Conservation (phyloP, 305 asterid species). For the Fraxinus platypoda region DNA sequence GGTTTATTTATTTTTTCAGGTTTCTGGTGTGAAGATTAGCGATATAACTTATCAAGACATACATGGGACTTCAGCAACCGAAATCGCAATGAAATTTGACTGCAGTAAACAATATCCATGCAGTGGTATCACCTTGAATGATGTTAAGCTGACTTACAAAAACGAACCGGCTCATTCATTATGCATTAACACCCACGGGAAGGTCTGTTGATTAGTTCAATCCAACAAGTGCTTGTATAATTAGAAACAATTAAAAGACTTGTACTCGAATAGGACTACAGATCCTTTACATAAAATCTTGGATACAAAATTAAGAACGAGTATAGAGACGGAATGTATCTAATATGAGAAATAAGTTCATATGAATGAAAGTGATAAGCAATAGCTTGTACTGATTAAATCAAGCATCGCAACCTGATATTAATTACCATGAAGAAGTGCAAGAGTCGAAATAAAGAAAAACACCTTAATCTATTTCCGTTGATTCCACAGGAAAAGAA, state of each 20-base stretch:
- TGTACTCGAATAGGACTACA: background rate
- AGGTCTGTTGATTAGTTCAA: constrained; percentile 29
- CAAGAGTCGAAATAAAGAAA: background rate
- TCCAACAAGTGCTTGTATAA: constrained; percentile 38
- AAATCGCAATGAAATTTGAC: constrained; percentile 43
- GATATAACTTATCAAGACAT: constrained; percentile 41
- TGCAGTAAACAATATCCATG: constrained; percentile 48
- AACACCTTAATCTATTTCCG: background rate
- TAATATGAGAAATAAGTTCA: background rate
- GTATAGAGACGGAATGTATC: background rate
- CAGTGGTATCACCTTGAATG: constrained; percentile 32
- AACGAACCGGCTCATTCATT: constrained; percentile 36
- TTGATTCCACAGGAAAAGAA: background rate
- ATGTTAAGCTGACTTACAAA: constrained; percentile 34
- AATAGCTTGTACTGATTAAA: background rate
- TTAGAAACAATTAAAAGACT: background rate
- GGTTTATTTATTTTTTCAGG: constrained; percentile 21
- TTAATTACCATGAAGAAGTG: background rate
- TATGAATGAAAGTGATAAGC: background rate
- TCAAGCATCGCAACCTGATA: background rate
- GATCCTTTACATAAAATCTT: background rate
- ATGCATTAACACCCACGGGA: constrained; percentile 41
- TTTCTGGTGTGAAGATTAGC: constrained; percentile 50
- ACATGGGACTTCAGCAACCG: constrained; percentile 51
- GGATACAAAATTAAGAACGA: background rate